Base-by-base conservation (phyloP, 2,329 filamentous ascomycete genomes). In the Uncinocarpus reesii region DNA sequence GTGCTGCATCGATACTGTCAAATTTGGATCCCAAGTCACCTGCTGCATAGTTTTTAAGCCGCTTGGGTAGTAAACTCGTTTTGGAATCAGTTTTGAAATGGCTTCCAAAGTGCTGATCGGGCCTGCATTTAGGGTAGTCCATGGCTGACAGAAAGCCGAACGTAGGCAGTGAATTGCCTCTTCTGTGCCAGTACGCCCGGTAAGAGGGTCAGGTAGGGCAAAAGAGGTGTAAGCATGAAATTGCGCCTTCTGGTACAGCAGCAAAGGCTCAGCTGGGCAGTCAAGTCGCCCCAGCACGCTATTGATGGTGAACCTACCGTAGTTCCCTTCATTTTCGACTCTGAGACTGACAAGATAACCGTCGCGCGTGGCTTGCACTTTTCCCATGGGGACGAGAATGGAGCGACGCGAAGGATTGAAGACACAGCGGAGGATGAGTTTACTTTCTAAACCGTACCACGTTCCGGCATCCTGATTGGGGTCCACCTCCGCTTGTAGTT, bases 401-500 rank as follows among this genome's bases (percentile, higher is more conserved):
- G 66, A 55, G 2, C 70, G 67, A 1, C 60, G 46, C 2, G 31
- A 41, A 16, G 13, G 49, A 26, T 42, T 35, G 7, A 37, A 20
- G 7, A 42, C 23, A 31, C 51, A 36, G 18, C 55, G 52, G 4
- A 81, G 56, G 0, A 80, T 62, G 0, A 81, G 62, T 51, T 72
- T 75, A 55, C 64, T 74, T 1, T 55, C 23, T 0, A 80, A 62
- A 0, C 78, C 77, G 26, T 71, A 55, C 3, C 79, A 59, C 0
- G 74, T 70, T 0, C 65, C 71, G 1, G 78, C 56, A 1, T 58
- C 56, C 53, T 79, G 77, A 8, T 65, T 23, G 0, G 51, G 11
- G 52, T 78, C 74, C 1, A 81, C 41, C 0, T 56, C 52, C 69
- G 77, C 73, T 0, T 67, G 64, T 49, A 73, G 75, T 48, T 80